Conservation (phyloP, 2,329 filamentous ascomycete species). For the Colletotrichum sp. region DNA sequence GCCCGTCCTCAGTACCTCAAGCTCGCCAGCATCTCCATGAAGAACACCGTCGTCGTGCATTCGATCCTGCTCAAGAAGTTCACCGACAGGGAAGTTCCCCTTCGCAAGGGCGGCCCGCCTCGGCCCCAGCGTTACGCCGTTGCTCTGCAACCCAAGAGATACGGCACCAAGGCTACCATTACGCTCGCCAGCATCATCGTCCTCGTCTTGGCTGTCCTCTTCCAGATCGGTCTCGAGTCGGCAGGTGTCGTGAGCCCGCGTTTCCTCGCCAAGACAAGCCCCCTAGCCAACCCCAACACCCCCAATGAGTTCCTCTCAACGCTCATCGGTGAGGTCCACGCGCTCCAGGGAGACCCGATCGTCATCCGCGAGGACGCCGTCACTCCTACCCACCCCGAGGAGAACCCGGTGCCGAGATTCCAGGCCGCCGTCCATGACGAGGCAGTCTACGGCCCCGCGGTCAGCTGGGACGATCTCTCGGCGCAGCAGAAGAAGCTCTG, state of each 20-base stretch:
- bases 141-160: constrained; percentile 58
- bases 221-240: constrained; percentile 69
- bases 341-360: constrained; percentile 37
- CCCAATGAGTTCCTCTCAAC: constrained; percentile 39
- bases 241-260: constrained; percentile 59
- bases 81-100: constrained; percentile 36
- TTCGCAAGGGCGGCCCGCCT: constrained; percentile 42
- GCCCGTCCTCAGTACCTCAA: constrained; percentile 65
- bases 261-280: neutral
- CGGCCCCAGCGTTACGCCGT: constrained; percentile 73
- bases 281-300: constrained; percentile 1
- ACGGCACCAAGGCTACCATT: constrained; percentile 57
- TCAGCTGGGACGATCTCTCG: constrained; percentile 74
- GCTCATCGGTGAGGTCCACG: constrained; percentile 38
- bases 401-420: constrained; percentile 29
- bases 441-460: constrained; percentile 56
- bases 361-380: constrained; percentile 40
- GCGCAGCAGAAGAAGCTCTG: constrained; percentile 68
- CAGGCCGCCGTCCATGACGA: constrained; percentile 51
- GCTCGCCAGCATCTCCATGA: constrained; percentile 81
- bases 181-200: constrained; percentile 61
- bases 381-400: constrained; percentile 19
- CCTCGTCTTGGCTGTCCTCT: constrained; percentile 64
- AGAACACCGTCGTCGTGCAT: constrained; percentile 80
- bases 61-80: constrained; percentile 70